These are phyloP conservation scores for Chalciporus sphaerocephalus DNA, from an alignment of 768 basidiomycete genomes.

Conservation along the genomic window DNA sequence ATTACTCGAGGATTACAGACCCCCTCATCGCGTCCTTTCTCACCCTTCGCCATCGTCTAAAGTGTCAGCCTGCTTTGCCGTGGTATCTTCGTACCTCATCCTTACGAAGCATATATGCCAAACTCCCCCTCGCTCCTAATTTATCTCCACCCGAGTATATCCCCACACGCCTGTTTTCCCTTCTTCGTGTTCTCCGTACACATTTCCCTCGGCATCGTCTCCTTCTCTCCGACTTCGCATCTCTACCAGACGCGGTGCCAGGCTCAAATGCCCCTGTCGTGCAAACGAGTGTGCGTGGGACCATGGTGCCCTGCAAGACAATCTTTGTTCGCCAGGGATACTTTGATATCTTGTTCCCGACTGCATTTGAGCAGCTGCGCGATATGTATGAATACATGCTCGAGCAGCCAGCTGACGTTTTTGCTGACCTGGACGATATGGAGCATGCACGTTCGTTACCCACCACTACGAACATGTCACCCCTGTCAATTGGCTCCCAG, in stretches of 20 bases:
- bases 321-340: constrained; percentile 91
- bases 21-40: constrained; percentile 80
- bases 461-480: constrained; percentile 44
- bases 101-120: constrained; percentile 60
- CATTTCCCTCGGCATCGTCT: constrained; percentile 93
- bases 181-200: constrained; percentile 75
- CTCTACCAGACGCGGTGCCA: constrained; percentile 78
- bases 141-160: constrained; percentile 84
- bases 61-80: constrained; percentile 54
- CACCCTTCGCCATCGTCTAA: constrained; percentile 55
- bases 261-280: constrained; percentile 79
- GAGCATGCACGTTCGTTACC: constrained; percentile 46
- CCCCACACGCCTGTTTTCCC: constrained; percentile 83
- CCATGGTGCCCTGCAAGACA: constrained; percentile 85
- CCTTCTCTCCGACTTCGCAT: constrained; percentile 88
- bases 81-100: constrained; percentile 50
- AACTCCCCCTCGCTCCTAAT: constrained; percentile 87
- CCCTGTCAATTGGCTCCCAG: constrained; percentile 49
- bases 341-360: constrained; percentile 99
- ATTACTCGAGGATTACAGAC: constrained; percentile 83
- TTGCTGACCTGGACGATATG: constrained; percentile 15
- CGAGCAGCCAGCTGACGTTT: constrained; percentile 45
- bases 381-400: constrained; percentile 90
- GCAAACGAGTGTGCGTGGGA: constrained; percentile 83
- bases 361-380: constrained; percentile 74